These are phyloP conservation scores for Citrus hindsii DNA, from an alignment of 345 rosid species.

Conservation along the genomic window DNA sequence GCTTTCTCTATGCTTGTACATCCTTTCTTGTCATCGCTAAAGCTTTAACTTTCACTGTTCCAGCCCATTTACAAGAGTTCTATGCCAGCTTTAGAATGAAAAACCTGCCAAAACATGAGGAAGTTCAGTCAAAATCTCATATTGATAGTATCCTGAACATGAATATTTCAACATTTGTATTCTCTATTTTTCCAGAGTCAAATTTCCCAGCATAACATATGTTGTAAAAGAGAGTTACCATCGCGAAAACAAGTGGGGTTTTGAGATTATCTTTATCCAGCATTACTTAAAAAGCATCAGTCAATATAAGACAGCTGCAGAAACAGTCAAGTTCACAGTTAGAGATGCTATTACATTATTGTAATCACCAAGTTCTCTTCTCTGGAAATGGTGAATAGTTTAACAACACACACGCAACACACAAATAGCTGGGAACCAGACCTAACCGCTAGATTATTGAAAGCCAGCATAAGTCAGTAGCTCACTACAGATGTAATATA, in stretches of 20 bases:
- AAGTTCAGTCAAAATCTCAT: background rate
- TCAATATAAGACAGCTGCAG: background rate
- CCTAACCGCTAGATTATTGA: background rate
- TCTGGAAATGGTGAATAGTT: background rate
- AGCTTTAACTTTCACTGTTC: constrained; percentile 1
- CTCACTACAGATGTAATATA: background rate
- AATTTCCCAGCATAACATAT: background rate
- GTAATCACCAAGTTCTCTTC: background rate
- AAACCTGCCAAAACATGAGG: background rate
- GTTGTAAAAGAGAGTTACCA: background rate
- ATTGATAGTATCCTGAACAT: background rate
- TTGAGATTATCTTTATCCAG: background rate
- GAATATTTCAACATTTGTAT: background rate
- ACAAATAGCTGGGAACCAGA: background rate
- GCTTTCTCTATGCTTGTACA: background rate
- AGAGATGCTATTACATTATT: background rate
- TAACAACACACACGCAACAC: background rate
- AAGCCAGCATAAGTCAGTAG: background rate
- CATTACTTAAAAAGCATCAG: background rate
- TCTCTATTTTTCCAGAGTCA: background rate
- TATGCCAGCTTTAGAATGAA: background rate
- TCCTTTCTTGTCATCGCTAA: background rate
- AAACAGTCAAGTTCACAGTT: background rate
- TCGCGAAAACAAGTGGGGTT: background rate
- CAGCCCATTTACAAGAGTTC: background rate